Percentiles rank a stretch among this genome's conserved stretches.
Conservation (phyloP, 805 yeast genomes). For the Sugiyamaella marilandica region DNA sequence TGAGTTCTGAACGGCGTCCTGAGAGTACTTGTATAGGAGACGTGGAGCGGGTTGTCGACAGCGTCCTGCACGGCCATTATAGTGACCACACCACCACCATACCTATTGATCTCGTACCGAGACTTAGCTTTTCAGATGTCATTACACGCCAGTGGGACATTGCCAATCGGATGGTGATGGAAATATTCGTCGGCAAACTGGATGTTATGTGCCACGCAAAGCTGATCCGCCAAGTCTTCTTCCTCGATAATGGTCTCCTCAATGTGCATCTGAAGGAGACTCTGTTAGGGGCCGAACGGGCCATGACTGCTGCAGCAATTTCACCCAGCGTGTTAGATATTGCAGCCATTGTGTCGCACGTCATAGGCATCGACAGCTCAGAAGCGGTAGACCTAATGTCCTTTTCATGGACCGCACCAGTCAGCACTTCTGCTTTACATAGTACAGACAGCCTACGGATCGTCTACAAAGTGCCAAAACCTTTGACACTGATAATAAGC, state of each 20-base stretch:
- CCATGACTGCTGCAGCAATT: constrained; percentile 2
- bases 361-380: background rate
- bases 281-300: constrained; percentile 1
- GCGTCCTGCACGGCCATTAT: background rate
- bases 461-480: constrained; percentile 11
- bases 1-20: background rate
- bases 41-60: background rate
- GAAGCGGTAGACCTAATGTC: constrained; percentile 5
- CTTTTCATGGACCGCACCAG: constrained; percentile 5
- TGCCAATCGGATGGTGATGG: constrained; percentile 10
- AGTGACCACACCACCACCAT: background rate
- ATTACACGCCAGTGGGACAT: constrained; percentile 14
- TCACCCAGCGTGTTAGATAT: constrained; percentile 4
- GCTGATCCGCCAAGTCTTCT: constrained; percentile 6
- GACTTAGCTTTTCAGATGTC: constrained; percentile 3
- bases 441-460: constrained; percentile 8
- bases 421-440: background rate
- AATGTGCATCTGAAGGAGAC: constrained; percentile 7
- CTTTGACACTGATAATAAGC: constrained; percentile 9
- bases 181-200: constrained; percentile 1
- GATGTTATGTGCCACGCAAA: constrained; percentile 5
- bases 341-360: constrained; percentile 3
- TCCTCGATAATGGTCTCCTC: constrained; percentile 12
- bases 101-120: constrained; percentile 9
- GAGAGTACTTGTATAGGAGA: background rate